Evolutionary conservation across 2,329 filamentous ascomycete species (phyloP), one percentile per base, ranked within the genome.

Genomic region (Hymenoscyphus infarciens): DNA sequence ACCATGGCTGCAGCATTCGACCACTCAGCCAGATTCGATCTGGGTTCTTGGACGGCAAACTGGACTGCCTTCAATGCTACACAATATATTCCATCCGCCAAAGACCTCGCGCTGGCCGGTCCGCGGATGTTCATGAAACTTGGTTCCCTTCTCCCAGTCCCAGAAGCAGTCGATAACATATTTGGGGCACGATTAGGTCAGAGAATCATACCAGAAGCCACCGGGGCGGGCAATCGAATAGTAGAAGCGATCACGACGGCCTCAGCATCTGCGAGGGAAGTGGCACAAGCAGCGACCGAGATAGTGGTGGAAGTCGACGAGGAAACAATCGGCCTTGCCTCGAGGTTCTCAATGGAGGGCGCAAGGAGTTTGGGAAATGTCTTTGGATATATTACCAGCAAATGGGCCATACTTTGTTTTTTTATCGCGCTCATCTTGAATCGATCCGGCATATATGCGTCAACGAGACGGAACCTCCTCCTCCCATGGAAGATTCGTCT

Each of bases 381-480:
- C 63, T 93, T 98, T 76, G 90, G 87, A 70, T 99, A 98, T 76
- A 82, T 92, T 53, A 96, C 91, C 1, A 96, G 91, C 76, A 90
- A 90, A 75, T 98, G 95, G 95, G 93, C 94, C 0, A 79, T 98
- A 63, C 87, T 88, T 59, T 97, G 92, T 70, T 87, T 98, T 70
- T 85, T 88, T 42, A 90, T 94, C 81, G 92, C 92, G 25, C 85
- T 98, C 63, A 79, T 97, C 63, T 81, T 98, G 27, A 98, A 98
- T 74, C 87, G 95, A 62, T 96, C 95, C 6, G 88, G 93, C 63
- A 95, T 98, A 69, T 98, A 97, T 76, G 94, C 92, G 52, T 94
- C 93, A 0, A 94, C 92, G 15, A 83, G 95, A 65, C 85, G 93
- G 60, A 87, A 90, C 60, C 80, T 97, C n/a, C 83, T 84, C 10